These are phyloP conservation scores for Pleurotus pulmonarius DNA, from an alignment of 768 basidiomycete genomes.

Conservation along the genomic window DNA sequence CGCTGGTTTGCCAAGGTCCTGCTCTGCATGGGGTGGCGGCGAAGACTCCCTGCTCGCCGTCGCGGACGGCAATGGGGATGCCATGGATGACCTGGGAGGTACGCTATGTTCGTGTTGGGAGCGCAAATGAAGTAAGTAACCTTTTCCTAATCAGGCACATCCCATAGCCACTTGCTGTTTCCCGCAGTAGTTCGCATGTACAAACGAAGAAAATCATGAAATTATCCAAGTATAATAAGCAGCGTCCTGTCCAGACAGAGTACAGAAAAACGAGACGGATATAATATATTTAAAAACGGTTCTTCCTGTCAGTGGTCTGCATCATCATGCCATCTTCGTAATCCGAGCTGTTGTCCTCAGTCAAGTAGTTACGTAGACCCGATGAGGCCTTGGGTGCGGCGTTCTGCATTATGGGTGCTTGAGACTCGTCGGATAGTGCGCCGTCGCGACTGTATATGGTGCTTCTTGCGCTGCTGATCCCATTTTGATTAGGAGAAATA, in stretches of 20 bases:
- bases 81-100: not conserved
- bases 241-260: constrained; percentile 3
- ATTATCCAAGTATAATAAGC: constrained; percentile 2
- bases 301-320: constrained; percentile 27
- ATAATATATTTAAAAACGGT: constrained; percentile 2
- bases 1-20: constrained; percentile 34
- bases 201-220: not conserved
- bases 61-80: not conserved
- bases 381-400: constrained; percentile 40
- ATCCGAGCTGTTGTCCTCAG: constrained; percentile 44
- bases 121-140: no score
- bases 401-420: constrained; percentile 48
- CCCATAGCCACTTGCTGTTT: no score
- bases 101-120: no score
- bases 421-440: constrained; percentile 49
- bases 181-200: not conserved
- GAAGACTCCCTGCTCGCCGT: not conserved
- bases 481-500: constrained; percentile 44
- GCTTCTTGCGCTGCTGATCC: constrained; percentile 44
- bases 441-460: constrained; percentile 47
- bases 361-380: constrained; percentile 51
- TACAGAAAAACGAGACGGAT: not conserved
- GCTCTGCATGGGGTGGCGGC: constrained; percentile 37
- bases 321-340: constrained; percentile 42
- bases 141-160: no score